These are phyloP conservation scores for Geotrichum carabidarum DNA, from an alignment of 1,139 yeast species.

Conservation along the genomic window DNA sequence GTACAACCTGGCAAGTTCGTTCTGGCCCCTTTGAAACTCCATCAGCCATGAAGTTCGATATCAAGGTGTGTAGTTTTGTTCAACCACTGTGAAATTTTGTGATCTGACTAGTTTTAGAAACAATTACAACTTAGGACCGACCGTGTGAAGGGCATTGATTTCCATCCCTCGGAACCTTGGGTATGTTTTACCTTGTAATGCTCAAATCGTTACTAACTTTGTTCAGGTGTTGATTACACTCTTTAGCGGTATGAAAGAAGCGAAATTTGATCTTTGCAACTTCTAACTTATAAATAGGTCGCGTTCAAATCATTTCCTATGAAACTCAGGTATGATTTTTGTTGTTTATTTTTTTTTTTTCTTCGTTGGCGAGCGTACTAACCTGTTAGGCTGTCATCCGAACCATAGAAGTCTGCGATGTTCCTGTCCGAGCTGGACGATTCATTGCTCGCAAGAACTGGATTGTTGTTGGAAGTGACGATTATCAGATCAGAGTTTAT, in stretches of 20 bases:
- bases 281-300: slow-evolving; percentile 32
- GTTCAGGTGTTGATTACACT: slow-evolving; percentile 59
- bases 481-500: slow-evolving; percentile 85
- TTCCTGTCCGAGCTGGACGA: slow-evolving; percentile 93
- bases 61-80: slow-evolving; percentile 23
- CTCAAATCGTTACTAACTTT: slow-evolving; percentile 3
- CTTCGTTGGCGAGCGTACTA: slow-evolving; percentile 14
- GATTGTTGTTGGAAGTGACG: slow-evolving; percentile 96
- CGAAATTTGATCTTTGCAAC: slow-evolving; percentile 1
- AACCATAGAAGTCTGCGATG: slow-evolving; percentile 80
- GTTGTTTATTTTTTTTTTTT: slow-evolving; percentile 9
- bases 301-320: slow-evolving; percentile 87
- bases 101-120: slow-evolving; percentile 46
- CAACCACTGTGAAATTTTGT: not conserved
- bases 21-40: slow-evolving; percentile 1
- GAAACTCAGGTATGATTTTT: slow-evolving; percentile 52
- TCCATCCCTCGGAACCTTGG: slow-evolving; percentile 98
- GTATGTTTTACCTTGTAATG: slow-evolving; percentile 28
- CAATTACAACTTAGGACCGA: slow-evolving; percentile 84
- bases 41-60: slow-evolving; percentile 28
- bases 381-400: slow-evolving; percentile 48
- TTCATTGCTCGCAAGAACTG: slow-evolving; percentile 95
- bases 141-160: slow-evolving; percentile 95
- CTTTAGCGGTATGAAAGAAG: slow-evolving; percentile 57
- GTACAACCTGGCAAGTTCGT: not conserved